Evolutionary conservation across 1,284 basidiomycete genomes (phyloP), one percentile per base, ranked within the genome.

Genomic region (Trametes versicolor): DNA sequence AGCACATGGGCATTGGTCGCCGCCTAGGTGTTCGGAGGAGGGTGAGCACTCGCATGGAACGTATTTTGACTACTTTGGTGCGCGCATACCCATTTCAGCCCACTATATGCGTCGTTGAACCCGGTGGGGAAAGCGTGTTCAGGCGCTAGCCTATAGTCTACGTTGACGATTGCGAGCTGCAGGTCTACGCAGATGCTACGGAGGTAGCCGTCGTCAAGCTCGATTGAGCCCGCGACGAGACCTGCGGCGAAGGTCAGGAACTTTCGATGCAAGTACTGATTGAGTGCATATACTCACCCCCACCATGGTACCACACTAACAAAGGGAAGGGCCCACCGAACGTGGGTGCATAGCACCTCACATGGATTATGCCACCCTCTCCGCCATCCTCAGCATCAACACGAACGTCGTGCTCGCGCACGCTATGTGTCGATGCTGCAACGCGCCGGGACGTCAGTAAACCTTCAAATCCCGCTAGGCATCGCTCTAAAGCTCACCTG

Each of bases 111-210:
- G 57, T 83, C 81, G 25, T 81, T 74, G 19, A 78, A 72, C 0
- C 77, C 76, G 0, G 74, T 76, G 0, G 82, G 82, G 68, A 76
- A 82, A 0, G 76, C 74, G 60, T 78, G 64, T 53, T 80, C 78
- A 0, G 82, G 81, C 4, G 80, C 79, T 17, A 80, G 74, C 19
- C 81, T 23, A 36, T 64, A 64, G 0, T 47, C 63, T 19, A 60
- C 58, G 36, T 34, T 64, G 6, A 56, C 72, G 25, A 77, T 73
- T 2, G 76, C 67, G n/a, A 68, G 45, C 29, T 65, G 64, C 12
- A 66, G 53, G 19, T 67, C 65, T 17, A 62, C 62, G 45, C 64
- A 67, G 9, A 65, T 12, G 10, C 29, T 58, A 17, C 73, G 68
- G n/a, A 72, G 63, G 25, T 58, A 50, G 27, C 56, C 37, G 34